Percentiles rank a stretch among this genome's conserved stretches.
Conservation (phyloP, 169 alveolate species). For the Plasmodium vinckei region DNA sequence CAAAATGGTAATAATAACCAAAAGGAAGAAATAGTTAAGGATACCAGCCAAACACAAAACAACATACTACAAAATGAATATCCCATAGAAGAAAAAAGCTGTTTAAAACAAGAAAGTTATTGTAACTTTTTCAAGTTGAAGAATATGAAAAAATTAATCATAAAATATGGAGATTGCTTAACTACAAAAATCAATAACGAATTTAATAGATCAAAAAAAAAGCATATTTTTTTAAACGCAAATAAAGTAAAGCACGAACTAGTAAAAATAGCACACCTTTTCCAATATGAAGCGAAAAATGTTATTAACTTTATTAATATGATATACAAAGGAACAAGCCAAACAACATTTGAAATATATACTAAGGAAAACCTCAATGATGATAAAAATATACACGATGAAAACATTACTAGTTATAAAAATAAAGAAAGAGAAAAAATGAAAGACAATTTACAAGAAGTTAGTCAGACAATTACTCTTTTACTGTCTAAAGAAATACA, state of each 20-base stretch:
- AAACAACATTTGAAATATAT: too few relatives aligned
- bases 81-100: not conserved
- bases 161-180: conserved; percentile 9
- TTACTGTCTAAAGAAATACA: conserved; percentile 9
- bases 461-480: conserved; percentile 7
- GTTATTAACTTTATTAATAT: not conserved
- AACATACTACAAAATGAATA: not conserved
- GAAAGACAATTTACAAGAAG: not conserved
- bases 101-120: not conserved
- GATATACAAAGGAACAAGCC: too few relatives aligned
- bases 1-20: not conserved
- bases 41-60: not conserved
- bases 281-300: conserved; percentile 15
- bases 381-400: too few relatives aligned
- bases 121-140: conserved; percentile 30
- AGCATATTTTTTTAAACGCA: conserved; percentile 13
- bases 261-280: conserved; percentile 1
- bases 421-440: too few relatives aligned
- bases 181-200: conserved; percentile 14
- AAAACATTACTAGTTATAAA: too few relatives aligned
- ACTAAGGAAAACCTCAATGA: too few relatives aligned
- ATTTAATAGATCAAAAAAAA: conserved; percentile 8
- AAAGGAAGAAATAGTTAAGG: not conserved
- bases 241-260: conserved; percentile 14
- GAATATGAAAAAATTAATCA: conserved; percentile 34